Conservation (phyloP, 163 green algal species). For the Prototheca cutis region DNA sequence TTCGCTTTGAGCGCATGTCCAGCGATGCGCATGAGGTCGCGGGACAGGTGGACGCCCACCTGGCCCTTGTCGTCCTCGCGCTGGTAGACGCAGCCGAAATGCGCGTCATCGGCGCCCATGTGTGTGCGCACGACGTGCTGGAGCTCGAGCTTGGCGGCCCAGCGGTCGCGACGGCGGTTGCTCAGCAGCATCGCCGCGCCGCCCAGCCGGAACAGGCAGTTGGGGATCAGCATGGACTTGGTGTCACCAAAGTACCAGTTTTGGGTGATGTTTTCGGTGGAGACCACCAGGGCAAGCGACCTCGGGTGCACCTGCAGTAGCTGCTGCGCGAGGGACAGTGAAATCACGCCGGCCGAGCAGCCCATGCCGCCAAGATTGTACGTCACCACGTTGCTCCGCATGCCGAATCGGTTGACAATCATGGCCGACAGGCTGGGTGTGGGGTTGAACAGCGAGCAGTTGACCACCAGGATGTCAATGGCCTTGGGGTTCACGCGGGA, state of each 20-base stretch:
- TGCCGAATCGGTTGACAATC: slow-evolving; percentile 96
- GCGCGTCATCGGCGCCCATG: slow-evolving; percentile 75
- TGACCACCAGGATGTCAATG: slow-evolving; percentile 89
- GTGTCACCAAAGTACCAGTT: slow-evolving; percentile 83
- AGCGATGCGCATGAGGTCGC: slow-evolving; percentile 44
- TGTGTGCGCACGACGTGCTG: slow-evolving; percentile 84
- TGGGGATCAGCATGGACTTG: slow-evolving; percentile 87
- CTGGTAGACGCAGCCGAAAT: slow-evolving; percentile 87
- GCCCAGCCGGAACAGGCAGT: slow-evolving; percentile 92
- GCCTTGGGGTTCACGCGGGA: slow-evolving; percentile 44
- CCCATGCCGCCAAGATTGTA: slow-evolving; percentile 84
- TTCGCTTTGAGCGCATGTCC: slow-evolving; percentile 79
- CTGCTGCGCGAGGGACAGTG: slow-evolving; percentile 61
- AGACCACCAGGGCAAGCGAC: slow-evolving; percentile 74
- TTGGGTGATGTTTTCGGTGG: slow-evolving; percentile 95
- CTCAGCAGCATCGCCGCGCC: slow-evolving; percentile 81
- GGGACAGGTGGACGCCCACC: slow-evolving; percentile 27
- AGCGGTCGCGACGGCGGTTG: slow-evolving; percentile 52
- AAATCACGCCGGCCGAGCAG: slow-evolving; percentile 74
- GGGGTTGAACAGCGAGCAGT: slow-evolving; percentile 95
- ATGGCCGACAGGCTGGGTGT: slow-evolving; percentile 85
- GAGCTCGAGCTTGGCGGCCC: slow-evolving; percentile 66
- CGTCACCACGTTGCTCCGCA: slow-evolving; percentile 79
- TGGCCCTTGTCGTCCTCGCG: slow-evolving; percentile 65
- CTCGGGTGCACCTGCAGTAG: slow-evolving; percentile 69